These are phyloP conservation scores for Eutrema japonicum DNA, from an alignment of 345 rosid genomes.

Conservation along the genomic window DNA sequence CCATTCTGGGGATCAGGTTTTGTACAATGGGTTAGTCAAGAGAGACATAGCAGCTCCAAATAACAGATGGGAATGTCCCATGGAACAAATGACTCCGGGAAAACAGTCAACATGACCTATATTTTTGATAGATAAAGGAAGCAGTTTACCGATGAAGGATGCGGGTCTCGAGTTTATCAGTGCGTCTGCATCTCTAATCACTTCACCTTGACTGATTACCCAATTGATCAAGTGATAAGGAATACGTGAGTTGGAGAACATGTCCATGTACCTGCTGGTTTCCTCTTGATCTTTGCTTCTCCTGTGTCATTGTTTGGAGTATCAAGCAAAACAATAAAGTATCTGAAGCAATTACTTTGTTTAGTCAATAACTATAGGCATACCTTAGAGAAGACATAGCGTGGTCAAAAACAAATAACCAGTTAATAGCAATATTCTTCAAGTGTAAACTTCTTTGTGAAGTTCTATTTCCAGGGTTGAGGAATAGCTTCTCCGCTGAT, in stretches of 20 bases:
- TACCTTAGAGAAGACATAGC: constrained; percentile 58
- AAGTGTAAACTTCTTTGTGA: constrained; percentile 41
- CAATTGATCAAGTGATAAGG: constrained; percentile 58
- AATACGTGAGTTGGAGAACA: constrained; percentile 55
- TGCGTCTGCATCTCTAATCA: constrained; percentile 44
- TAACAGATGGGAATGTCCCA: not conserved
- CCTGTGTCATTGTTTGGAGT: constrained; percentile 51
- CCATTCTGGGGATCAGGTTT: constrained; percentile 59
- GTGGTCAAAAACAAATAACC: constrained; percentile 62
- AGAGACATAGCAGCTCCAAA: constrained; percentile 11
- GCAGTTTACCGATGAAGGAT: constrained; percentile 67
- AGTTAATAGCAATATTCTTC: constrained; percentile 58
- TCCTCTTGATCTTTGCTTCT: constrained; percentile 52
- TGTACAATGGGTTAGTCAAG: constrained; percentile 32
- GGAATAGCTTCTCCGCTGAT: constrained; percentile 52
- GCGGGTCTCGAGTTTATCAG: constrained; percentile 51
- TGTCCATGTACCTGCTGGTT: constrained; percentile 49
- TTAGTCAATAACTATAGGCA: constrained; percentile 21
- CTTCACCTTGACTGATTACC: constrained; percentile 55
- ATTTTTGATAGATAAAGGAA: not conserved
- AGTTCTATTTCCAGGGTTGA: constrained; percentile 47
- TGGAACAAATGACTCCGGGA: constrained; percentile 11
- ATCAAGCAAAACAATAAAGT: constrained; percentile 29
- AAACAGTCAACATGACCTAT: constrained; percentile 8
- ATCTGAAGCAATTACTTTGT: not conserved